phyloP scores from a whole-genome alignment of 1,284 basidiomycete genomes.

The Austroboletus rostrupii region DNA sequence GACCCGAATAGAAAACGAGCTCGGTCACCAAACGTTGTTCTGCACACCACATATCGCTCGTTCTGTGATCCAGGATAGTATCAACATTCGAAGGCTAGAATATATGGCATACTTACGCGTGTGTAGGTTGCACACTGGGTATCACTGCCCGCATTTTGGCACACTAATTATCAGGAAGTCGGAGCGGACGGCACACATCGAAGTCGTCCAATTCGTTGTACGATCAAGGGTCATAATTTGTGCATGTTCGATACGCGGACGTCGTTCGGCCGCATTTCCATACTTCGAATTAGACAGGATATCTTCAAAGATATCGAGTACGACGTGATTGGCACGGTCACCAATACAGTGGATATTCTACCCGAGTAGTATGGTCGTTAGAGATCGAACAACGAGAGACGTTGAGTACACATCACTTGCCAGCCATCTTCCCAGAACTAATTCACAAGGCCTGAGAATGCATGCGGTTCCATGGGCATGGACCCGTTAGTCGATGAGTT shows the following conservation, averaged over 20 bases:
- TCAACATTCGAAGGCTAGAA: background rate
- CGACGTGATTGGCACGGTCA: constrained; percentile 80
- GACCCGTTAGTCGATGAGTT: constrained; percentile 67
- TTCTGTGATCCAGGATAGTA: constrained; percentile 38
- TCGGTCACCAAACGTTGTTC: constrained; percentile 65
- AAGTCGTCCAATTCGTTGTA: constrained; percentile 65
- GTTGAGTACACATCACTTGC: constrained; percentile 57
- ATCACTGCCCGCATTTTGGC: constrained; percentile 57
- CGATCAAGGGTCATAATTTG: constrained; percentile 79
- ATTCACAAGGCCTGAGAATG: constrained; percentile 53
- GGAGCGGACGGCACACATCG: constrained; percentile 42
- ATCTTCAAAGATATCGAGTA: constrained; percentile 76
- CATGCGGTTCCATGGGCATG: constrained; percentile 55
- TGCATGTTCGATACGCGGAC: constrained; percentile 87
- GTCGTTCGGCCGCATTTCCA: constrained; percentile 41
- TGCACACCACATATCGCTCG: constrained; percentile 90
- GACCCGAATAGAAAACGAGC: background rate
- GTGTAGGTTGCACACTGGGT: constrained; percentile 90
- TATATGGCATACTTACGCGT: constrained; percentile 53
- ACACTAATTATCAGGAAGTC: background rate
- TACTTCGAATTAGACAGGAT: constrained; percentile 30
- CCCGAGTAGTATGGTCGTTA: background rate
- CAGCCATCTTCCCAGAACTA: constrained; percentile 66
- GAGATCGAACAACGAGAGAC: background rate
- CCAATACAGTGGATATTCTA: constrained; percentile 91